These are phyloP conservation scores for Scutellaria minor DNA, from an alignment of 257 asterid species.

Conservation along the genomic window DNA sequence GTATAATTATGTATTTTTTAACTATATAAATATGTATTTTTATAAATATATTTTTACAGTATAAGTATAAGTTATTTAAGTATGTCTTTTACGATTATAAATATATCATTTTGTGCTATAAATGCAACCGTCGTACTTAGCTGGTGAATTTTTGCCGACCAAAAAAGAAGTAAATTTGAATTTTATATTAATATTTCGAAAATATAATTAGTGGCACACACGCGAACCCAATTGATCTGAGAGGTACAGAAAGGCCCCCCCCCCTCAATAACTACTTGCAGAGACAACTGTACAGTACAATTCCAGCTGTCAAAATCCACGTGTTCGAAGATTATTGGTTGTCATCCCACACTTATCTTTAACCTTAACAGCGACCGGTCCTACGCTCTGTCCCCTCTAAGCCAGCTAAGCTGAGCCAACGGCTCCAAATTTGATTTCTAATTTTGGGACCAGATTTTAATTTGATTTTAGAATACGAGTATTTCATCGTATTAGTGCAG, in stretches of 20 bases:
- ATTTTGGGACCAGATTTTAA: constrained; percentile 4
- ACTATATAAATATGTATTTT: no score
- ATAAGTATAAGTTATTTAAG: no score
- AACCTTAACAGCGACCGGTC: constrained; percentile 58
- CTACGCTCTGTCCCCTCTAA: constrained; percentile 41
- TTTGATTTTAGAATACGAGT: neutral
- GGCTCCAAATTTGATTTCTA: constrained; percentile 41
- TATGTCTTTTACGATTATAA: no score
- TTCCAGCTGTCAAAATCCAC: constrained; percentile 63
- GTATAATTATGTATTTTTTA: no score
- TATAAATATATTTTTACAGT: no score
- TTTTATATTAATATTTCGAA: neutral
- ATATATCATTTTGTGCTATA: no score
- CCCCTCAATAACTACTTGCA: constrained; percentile 44
- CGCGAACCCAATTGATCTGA: constrained; percentile 42
- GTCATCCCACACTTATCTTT: constrained; percentile 34
- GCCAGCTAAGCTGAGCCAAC: constrained; percentile 51
- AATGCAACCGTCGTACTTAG: no score
- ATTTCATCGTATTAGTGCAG: neutral
- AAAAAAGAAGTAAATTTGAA: constrained; percentile 10
- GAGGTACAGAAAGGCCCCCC: constrained; percentile 33
- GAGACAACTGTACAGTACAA: constrained; percentile 57
- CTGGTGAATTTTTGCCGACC: no score
- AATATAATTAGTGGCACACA: constrained; percentile 33
- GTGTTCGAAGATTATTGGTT: constrained; percentile 43